A percentile compares a stretch with the other conserved stretches of the same genome.
Evolutionary conservation across 2,329 filamentous ascomycete species (phyloP).

Genomic region (Alternaria consortialis): DNA sequence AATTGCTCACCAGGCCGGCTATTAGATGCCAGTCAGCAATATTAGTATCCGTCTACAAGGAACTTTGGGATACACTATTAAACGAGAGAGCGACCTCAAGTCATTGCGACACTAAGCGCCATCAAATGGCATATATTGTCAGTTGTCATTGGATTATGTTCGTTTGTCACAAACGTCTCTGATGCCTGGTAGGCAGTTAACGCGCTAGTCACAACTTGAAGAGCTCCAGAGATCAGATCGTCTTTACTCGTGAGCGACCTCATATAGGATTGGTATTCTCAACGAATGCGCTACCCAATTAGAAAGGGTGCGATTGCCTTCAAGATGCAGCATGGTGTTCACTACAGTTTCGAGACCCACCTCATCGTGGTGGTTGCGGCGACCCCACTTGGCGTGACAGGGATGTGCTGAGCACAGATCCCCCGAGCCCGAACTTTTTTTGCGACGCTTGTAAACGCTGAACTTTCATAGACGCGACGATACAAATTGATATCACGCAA

Average conservation of each 20-base stretch:
- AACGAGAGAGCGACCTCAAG: not conserved
- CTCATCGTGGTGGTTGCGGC: not conserved
- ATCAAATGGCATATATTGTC: not conserved
- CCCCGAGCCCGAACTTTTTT: conserved; percentile 31
- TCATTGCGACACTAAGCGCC: not conserved
- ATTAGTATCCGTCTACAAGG: not conserved
- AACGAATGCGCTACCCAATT: not conserved
- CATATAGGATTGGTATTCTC: not conserved
- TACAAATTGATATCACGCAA: conserved; percentile 1
- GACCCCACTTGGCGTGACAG: conserved; percentile 16
- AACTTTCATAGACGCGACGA: conserved; percentile 6
- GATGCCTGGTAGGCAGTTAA: not conserved
- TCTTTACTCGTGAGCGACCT: not conserved
- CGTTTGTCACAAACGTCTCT: not conserved
- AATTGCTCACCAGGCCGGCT: not conserved
- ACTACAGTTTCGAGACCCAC: not conserved
- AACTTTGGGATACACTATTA: not conserved
- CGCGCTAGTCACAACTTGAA: not conserved
- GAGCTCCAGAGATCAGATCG: not conserved
- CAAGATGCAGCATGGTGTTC: not conserved
- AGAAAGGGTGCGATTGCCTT: not conserved
- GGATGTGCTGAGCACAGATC: conserved; percentile 22
- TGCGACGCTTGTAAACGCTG: conserved; percentile 24
- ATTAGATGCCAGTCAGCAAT: not conserved
- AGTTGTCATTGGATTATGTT: not conserved